Percentiles rank a stretch among this genome's conserved stretches.
These are phyloP conservation scores for Aspergillus tubingensis DNA, from an alignment of 2,329 filamentous ascomycete genomes.

Conservation along the genomic window DNA sequence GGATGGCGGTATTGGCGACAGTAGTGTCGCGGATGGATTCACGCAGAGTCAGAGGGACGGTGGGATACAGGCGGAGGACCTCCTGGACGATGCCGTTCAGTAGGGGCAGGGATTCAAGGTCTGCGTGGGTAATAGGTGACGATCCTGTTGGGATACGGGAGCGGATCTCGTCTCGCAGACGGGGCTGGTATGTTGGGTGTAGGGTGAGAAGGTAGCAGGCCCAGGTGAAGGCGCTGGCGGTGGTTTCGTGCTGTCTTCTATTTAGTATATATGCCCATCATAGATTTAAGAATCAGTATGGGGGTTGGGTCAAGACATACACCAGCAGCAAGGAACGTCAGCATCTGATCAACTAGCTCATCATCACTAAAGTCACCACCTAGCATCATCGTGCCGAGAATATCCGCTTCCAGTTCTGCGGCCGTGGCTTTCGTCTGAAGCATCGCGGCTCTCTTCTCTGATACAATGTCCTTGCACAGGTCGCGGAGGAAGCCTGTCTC, in stretches of 20 bases:
- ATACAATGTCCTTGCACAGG: constrained; percentile 39
- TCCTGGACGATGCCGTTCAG: constrained; percentile 78
- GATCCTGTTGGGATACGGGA: constrained; percentile 45
- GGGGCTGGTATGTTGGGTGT: constrained; percentile 51
- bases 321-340: constrained; percentile 46
- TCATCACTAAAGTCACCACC: constrained; percentile 42
- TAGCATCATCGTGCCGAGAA: constrained; percentile 42
- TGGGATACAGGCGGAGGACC: constrained; percentile 56
- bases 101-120: constrained; percentile 54
- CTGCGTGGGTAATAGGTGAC: constrained; percentile 28
- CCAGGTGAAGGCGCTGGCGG: constrained; percentile 57
- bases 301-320: constrained; percentile 21
- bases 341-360: constrained; percentile 45
- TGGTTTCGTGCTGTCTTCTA: constrained; percentile 54
- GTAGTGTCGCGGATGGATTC: constrained; percentile 48
- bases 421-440: constrained; percentile 40
- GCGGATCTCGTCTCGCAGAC: constrained; percentile 55
- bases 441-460: constrained; percentile 34
- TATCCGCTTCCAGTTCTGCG: constrained; percentile 38
- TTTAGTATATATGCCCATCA: constrained; percentile 11
- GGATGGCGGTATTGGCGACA: constrained; percentile 66
- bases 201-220: constrained; percentile 55
- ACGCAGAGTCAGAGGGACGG: constrained; percentile 44
- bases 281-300: background rate
- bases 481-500: constrained; percentile 35